Conservation (phyloP, 129 eudicot genomes). For the Helianthus annuus region DNA sequence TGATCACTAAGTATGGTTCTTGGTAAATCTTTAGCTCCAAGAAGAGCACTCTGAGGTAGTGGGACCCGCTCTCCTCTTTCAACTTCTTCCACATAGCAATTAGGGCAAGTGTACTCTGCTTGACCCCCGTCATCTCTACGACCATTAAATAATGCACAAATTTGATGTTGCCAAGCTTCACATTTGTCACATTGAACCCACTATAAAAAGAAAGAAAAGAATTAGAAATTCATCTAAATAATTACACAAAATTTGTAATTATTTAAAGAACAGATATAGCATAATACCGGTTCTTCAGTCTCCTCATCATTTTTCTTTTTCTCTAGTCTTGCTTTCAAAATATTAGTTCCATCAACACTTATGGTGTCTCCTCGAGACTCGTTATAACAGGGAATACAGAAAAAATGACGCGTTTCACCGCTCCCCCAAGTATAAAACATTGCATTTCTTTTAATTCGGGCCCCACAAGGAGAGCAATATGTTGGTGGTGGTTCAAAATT, state of each 20-base stretch:
- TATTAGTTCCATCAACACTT: constrained; percentile 63
- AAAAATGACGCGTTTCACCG: constrained; percentile 84
- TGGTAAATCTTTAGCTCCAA: constrained; percentile 98
- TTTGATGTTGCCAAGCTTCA: constrained; percentile 99
- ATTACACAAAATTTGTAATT: not conserved
- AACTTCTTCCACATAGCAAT: constrained; percentile 85
- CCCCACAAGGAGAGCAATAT: constrained; percentile 89
- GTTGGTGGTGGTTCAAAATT: constrained; percentile 97
- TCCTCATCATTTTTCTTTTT: constrained; percentile 95
- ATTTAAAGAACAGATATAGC: constrained; percentile 2
- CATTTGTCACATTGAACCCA: constrained; percentile 99
- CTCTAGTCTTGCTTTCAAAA: constrained; percentile 80
- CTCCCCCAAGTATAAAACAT: constrained; percentile 84
- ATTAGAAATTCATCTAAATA: constrained; percentile 1
- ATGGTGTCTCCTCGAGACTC: constrained; percentile 91
- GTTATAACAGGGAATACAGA: constrained; percentile 84
- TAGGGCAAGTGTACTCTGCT: constrained; percentile 98
- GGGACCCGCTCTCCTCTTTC: constrained; percentile 89
- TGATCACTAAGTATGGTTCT: constrained; percentile 89
- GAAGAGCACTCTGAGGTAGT: constrained; percentile 96
- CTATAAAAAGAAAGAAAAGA: constrained; percentile 49
- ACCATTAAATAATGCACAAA: constrained; percentile 95
- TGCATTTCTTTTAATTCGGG: constrained; percentile 92
- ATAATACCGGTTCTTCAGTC: constrained; percentile 91
- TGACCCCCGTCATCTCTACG: constrained; percentile 94